Base-by-base conservation (phyloP, 768 basidiomycete genomes). In the Boletellus ananiceps region DNA sequence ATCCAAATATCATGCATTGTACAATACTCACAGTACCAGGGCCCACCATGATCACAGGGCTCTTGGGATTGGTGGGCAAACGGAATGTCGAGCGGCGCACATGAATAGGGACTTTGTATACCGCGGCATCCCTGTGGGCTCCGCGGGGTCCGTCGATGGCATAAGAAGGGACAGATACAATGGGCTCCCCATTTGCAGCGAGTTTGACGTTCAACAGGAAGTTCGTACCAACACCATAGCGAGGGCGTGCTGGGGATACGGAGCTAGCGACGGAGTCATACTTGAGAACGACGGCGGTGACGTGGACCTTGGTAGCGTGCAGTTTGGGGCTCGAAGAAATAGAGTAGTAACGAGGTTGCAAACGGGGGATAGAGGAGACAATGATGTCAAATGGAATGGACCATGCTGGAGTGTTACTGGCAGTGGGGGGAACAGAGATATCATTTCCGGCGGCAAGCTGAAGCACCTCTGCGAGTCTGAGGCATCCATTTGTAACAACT, bases 1-100 rank as follows among this genome's bases (percentile, higher is more conserved):
- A 36, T 2, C 11, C 37, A n/a, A 8, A 29, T 8, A 19, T 21
- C 3, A 47, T 23, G 16, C 13, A 29, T 25, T 25, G 8, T 1
- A 19, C 16, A 40, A 34, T 35, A 80, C 90, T 73, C 66, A 95
- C 93, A 49, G 94, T 99, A 46, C 96, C 96, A 53, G 96, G 96
- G 36, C 96, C 96, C 66, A 99, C 82, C 96, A 99, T 98, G 70
- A 99, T 91, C 44, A 99, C 87, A 2, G 96, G 96, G 51, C 89
- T 95, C 77, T 96, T 97, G 32, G 96, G 96, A 66, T 93, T 93
- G 15, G 96, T 98, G 8, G 96, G 96, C 43, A 99, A 74, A 44
- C 96, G 79, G 83, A 99, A 99, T 3, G 95, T 98, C 14, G 93
- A 95, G 41, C 96, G 82, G 47, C 96, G 81, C 51, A 99, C 92